Evolutionary conservation across 2,329 filamentous ascomycete genomes (phyloP).

Genomic region (Bipolaris zeicola): DNA sequence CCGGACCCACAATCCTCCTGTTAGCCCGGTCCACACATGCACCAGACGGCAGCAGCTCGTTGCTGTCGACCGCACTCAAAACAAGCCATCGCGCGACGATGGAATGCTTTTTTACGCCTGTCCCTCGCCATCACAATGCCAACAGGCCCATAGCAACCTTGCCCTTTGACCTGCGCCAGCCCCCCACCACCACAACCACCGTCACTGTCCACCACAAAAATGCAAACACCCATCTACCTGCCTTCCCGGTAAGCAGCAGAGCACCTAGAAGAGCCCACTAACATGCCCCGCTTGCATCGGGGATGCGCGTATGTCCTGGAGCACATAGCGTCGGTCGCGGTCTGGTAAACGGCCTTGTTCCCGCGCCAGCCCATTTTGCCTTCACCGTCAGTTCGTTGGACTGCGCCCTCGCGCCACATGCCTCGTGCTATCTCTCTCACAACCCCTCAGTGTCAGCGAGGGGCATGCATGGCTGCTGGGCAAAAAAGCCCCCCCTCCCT

Average conservation of each 20-base stretch:
- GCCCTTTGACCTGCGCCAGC: slow-evolving; percentile 6
- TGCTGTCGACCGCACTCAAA: slow-evolving; percentile 7
- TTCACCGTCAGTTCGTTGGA: slow-evolving; percentile 23
- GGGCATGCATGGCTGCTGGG: slow-evolving; percentile 31
- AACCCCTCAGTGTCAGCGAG: slow-evolving; percentile 18
- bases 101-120: slow-evolving; percentile 4
- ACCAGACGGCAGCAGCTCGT: slow-evolving; percentile 18
- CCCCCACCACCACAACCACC: neutral
- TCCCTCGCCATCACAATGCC: slow-evolving; percentile 1
- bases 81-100: slow-evolving; percentile 1
- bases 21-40: slow-evolving; percentile 30
- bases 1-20: slow-evolving; percentile 40
- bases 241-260: slow-evolving; percentile 18
- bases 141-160: slow-evolving; percentile 3
- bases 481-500: slow-evolving; percentile 22
- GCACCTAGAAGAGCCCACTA: slow-evolving; percentile 14
- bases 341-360: slow-evolving; percentile 22
- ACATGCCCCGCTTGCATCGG: slow-evolving; percentile 27
- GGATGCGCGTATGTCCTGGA: slow-evolving; percentile 22
- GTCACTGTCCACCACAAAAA: neutral
- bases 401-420: slow-evolving; percentile 11
- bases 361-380: slow-evolving; percentile 13
- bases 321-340: slow-evolving; percentile 21
- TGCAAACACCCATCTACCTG: slow-evolving; percentile 2
- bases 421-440: slow-evolving; percentile 3